Base-by-base conservation (phyloP, 805 yeast species). In the Kodamaea laetipori region DNA sequence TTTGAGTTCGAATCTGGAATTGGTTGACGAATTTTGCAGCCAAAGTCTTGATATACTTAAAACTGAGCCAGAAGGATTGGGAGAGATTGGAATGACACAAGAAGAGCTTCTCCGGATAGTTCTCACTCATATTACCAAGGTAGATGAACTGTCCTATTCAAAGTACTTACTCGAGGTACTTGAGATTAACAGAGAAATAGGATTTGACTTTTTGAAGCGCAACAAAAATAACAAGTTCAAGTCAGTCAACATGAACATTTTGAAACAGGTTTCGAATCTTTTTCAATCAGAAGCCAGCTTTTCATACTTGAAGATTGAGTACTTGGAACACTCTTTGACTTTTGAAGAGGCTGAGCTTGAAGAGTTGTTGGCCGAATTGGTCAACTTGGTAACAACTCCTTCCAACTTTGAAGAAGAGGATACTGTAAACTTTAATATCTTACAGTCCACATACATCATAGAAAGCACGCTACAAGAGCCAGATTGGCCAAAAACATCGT, bases 401-500 rank as follows among this genome's bases (percentile, higher is more conserved):
- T 37, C 46, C 8, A 31, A 34, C 13, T 53, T 47, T 26, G 51
- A 45, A 37, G 60, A 57, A 9, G 52, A 44, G 15, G 43, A 49
- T 23, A 21, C 31, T 4, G 55, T 54, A 30, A 66, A 64, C 43
- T 57, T 67, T 24, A 45, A 43, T 5, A 58, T 66, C 8, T 47
- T 69, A 9, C 46, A 48, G 34, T 44, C 53, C 8, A 61, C 73
- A 2, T 71, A 55, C 42, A 42, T 45, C 31, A 47, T 61, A 6
- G 70, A 68, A 27, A 65, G 63, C 41, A 44, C 55, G 7, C 53
- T 69, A 27, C 38, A 46, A 1, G 63, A 60, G 16, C 51, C 60
- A 1, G 43, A 45, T 11, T 67, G 72, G 73, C 73, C 72, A 13
- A 67, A 67, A 34, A 49, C 63, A 6, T 52, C 66, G 19, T 71